A percentile compares a stretch with the other conserved stretches of the same genome.
These are phyloP conservation scores for Chytridium lagenaria DNA, from an alignment of 371 early-diverging fungal species.

Conservation along the genomic window DNA sequence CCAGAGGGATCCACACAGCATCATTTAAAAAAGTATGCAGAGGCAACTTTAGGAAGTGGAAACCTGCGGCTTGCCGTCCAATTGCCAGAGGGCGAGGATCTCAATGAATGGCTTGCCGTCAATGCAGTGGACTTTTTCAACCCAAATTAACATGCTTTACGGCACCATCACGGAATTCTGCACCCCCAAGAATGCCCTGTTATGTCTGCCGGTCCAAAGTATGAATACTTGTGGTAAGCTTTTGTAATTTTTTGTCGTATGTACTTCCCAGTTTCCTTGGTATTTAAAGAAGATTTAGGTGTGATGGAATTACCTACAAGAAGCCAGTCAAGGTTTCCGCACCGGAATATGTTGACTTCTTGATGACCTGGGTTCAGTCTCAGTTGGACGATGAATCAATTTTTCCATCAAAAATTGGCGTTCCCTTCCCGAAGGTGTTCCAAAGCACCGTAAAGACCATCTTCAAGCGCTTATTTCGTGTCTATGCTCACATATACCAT, in stretches of 20 bases:
- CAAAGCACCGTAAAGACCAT: slow-evolving; percentile 65
- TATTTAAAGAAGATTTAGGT: slow-evolving; percentile 14
- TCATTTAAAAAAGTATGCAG: slow-evolving; percentile 15
- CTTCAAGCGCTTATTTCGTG: slow-evolving; percentile 80
- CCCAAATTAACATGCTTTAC: slow-evolving; percentile 88
- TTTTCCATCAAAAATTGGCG: slow-evolving; percentile 79
- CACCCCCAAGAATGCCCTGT: slow-evolving; percentile 81
- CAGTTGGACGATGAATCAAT: slow-evolving; percentile 79
- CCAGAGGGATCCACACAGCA: slow-evolving; percentile 8
- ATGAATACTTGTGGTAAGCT: slow-evolving; percentile 80
- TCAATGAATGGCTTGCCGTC: slow-evolving; percentile 88
- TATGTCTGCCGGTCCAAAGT: slow-evolving; percentile 85
- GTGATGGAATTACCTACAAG: slow-evolving; percentile 73
- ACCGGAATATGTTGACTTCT: slow-evolving; percentile 79
- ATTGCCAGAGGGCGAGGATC: slow-evolving; percentile 84
- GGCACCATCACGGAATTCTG: slow-evolving; percentile 81
- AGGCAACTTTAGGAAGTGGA: slow-evolving; percentile 17
- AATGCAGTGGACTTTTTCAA: slow-evolving; percentile 92
- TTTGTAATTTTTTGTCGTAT: no score
- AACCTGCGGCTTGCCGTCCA: slow-evolving; percentile 69
- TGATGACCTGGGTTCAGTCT: slow-evolving; percentile 82
- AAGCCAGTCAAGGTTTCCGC: slow-evolving; percentile 83
- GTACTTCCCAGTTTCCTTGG: neutral
- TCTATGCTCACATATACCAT: slow-evolving; percentile 88
- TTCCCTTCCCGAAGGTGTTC: slow-evolving; percentile 67